Percentiles rank a stretch among this genome's conserved stretches.
Conservation (phyloP, 2,329 filamentous ascomycete genomes). For the Fusarium drepaniforme region DNA sequence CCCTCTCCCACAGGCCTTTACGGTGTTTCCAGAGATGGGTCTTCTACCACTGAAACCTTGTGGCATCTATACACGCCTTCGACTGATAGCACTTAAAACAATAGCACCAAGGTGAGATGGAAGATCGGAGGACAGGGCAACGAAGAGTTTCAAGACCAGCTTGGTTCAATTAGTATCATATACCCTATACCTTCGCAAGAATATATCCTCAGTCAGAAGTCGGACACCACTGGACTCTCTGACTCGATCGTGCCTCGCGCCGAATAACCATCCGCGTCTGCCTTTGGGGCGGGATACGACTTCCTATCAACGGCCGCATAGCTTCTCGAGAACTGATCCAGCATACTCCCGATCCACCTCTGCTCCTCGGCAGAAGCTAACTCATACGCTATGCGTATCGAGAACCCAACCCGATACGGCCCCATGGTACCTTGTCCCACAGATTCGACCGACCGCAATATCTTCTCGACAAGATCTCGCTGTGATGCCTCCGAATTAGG, state of each 20-base stretch:
- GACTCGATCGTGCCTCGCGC: background rate
- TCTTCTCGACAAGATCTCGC: conserved; percentile 45
- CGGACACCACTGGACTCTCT: background rate
- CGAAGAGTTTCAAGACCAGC: background rate
- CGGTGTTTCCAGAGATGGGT: background rate
- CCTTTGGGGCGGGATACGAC: conserved; percentile 43
- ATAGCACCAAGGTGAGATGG: background rate
- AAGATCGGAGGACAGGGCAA: too few species aligned
- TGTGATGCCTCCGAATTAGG: conserved; percentile 43
- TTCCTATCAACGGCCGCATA: conserved; percentile 50
- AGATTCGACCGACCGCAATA: conserved; percentile 54
- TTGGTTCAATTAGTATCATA: background rate
- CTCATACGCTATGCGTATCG: conserved; percentile 55
- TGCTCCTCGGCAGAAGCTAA: conserved; percentile 50
- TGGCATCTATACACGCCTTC: background rate
- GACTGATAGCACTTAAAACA: background rate
- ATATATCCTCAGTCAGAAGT: background rate
- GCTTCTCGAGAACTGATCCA: conserved; percentile 47
- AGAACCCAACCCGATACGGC: conserved; percentile 52
- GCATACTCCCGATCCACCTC: conserved; percentile 49
- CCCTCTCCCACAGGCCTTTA: background rate
- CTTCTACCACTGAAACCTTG: background rate
- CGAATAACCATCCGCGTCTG: conserved; percentile 17
- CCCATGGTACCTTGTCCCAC: conserved; percentile 54
- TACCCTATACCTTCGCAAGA: background rate